Base-by-base conservation (phyloP, 169 alveolate genomes). In the Cyclospora cayetanensis region DNA sequence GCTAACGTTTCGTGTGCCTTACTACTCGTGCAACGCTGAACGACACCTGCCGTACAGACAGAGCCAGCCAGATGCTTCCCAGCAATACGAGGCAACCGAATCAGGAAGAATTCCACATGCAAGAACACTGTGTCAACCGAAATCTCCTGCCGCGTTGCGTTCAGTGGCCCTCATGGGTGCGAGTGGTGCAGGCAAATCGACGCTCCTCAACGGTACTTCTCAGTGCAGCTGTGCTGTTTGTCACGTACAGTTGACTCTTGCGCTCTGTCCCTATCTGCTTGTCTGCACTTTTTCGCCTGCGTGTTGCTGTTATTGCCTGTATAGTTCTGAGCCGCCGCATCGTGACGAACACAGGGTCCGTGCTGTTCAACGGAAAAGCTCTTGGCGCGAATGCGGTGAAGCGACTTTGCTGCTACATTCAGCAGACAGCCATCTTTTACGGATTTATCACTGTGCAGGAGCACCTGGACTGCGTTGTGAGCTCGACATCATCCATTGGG, bases 131-230 rank as follows among this genome's bases (percentile, higher is more conserved):
- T 12, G 82, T 22, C 31, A 82, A 20, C 11, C 9, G 41, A 27
- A 37, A 2, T 82, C 66, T 66, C 31, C 70, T 68, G 65, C 39
- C 50, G 0, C 34, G 4, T 27, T 84, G 79, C 55, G 90, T 88
- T 80, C 95, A 74, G 95, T 95, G 41, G 97, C 97, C 1, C 93
- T 96, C 34, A 93, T 96, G 96, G 98, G 98, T 0, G 92, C 97
- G 41, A 94, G 97, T 22, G 98, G 98, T 2, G 97, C 97, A 34
- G 98, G 98, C 50, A 96, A 96, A 92, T 95, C 98, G 31, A 94
- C 97, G 18, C 90, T 96, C 18, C 93, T 96, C 37, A 95, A 95
- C 88, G 90, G 94, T 90, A 31, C 22, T 83, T 39, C 22, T 12
- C 4, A 4, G 1, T 50, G 39, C 22, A 7, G 4, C 46, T 9